Evolutionary conservation across 768 basidiomycete species (phyloP).

Genomic region (Leccinum disarticulatum): DNA sequence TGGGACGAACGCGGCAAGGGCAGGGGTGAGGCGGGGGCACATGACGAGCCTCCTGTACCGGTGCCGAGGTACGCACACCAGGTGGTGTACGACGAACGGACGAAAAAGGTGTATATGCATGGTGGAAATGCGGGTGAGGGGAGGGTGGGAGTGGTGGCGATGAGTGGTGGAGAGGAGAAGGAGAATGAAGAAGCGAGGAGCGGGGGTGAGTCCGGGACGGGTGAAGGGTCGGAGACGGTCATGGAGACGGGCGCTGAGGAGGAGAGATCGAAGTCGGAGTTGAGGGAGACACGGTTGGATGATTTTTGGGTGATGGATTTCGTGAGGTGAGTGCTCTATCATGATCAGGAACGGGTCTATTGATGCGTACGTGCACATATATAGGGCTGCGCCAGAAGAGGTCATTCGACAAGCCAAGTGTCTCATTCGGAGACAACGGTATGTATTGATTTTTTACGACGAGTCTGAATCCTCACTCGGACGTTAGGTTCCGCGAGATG

Average conservation of each 20-base stretch:
- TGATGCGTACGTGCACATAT: background rate
- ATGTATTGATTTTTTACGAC: slow-evolving; percentile 18
- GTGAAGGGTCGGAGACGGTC: slow-evolving; percentile 15
- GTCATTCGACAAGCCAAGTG: slow-evolving; percentile 64
- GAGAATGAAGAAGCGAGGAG: slow-evolving; percentile 15
- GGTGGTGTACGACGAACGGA: slow-evolving; percentile 64
- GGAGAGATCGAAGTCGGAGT: slow-evolving; percentile 3
- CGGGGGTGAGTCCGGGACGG: background rate
- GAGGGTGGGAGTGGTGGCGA: slow-evolving; percentile 14
- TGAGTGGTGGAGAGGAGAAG: slow-evolving; percentile 23
- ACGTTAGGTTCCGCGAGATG: slow-evolving; percentile 75
- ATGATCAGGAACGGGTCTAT: background rate
- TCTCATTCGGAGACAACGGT: slow-evolving; percentile 73
- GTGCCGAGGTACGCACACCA: slow-evolving; percentile 70
- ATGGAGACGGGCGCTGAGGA: slow-evolving; percentile 8
- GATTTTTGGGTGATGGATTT: slow-evolving; percentile 81
- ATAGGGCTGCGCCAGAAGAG: slow-evolving; percentile 61
- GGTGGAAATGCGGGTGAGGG: slow-evolving; percentile 69
- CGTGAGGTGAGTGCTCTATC: slow-evolving; percentile 46
- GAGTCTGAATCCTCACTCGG: background rate
- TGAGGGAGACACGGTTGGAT: slow-evolving; percentile 53
- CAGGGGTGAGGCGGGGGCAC: slow-evolving; percentile 1
- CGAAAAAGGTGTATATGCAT: slow-evolving; percentile 63
- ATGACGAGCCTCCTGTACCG: slow-evolving; percentile 40
- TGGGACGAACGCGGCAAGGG: background rate